Percentiles rank a stretch among this genome's conserved stretches.
Conservation (phyloP, 2,329 filamentous ascomycete species). For the Trichoderma sp. region DNA sequence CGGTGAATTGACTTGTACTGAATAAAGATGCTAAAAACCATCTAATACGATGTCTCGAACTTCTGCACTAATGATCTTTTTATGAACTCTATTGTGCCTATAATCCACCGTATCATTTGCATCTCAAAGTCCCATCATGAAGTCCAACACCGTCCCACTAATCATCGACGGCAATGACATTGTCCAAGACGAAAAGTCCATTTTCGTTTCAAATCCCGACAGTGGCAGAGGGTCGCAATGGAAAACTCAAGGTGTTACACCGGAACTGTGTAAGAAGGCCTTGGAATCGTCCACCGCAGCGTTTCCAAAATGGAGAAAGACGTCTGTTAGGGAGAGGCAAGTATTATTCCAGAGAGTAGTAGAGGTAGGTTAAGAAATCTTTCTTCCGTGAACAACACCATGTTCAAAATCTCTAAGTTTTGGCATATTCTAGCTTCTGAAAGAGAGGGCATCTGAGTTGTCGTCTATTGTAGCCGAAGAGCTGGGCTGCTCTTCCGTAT, state of each 20-base stretch:
- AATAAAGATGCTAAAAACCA: background rate
- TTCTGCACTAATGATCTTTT: background rate
- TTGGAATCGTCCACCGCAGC: conserved; percentile 7
- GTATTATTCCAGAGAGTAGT: conserved; percentile 3
- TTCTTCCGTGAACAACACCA: background rate
- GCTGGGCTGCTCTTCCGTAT: background rate
- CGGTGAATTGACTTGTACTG: background rate
- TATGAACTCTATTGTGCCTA: background rate
- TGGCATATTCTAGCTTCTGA: background rate
- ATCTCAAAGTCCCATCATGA: background rate
- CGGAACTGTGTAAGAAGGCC: background rate
- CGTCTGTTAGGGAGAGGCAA: background rate
- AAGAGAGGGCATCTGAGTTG: conserved; percentile 2
- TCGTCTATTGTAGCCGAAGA: conserved; percentile 2
- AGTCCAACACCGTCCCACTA: background rate
- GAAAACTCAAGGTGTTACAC: conserved; percentile 14
- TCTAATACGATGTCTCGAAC: background rate
- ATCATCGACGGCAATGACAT: conserved; percentile 20
- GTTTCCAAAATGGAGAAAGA: conserved; percentile 10
- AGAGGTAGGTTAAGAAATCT: background rate
- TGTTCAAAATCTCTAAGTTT: background rate
- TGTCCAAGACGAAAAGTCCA: background rate
- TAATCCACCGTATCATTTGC: background rate
- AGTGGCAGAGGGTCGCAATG: background rate
- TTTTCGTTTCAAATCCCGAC: conserved; percentile 11